These are phyloP conservation scores for Dysphania ambrosioides DNA, from an alignment of 148 eudicot species.

Conservation along the genomic window DNA sequence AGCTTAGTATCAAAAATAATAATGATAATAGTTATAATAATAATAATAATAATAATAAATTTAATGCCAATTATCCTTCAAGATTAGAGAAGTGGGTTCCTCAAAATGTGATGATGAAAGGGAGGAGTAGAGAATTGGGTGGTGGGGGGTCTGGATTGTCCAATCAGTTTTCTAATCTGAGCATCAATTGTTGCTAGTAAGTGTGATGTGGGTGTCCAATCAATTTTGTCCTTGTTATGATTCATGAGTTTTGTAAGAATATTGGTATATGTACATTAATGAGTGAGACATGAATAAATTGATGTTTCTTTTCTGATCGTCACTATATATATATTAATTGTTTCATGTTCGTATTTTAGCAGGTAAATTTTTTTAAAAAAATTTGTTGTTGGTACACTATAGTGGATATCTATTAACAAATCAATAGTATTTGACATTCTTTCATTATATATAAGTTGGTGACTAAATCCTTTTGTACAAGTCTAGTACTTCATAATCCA, in stretches of 20 bases:
- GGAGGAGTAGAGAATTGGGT: conserved; percentile 22
- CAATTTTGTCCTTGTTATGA: conserved; percentile 19
- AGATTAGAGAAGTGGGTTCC: conserved; percentile 25
- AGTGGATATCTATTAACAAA: background rate
- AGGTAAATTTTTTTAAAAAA: background rate
- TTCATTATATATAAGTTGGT: too few species aligned
- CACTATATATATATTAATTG: background rate
- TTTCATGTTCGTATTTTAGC: background rate
- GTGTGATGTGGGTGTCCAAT: background rate
- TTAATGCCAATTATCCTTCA: background rate
- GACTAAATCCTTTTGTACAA: background rate
- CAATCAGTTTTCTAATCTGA: conserved; percentile 32
- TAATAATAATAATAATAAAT: background rate
- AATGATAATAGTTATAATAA: background rate
- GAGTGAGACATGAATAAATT: background rate
- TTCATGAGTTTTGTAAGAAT: background rate
- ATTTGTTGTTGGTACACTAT: too few species aligned
- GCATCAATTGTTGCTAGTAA: conserved; percentile 30
- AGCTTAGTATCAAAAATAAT: too few species aligned
- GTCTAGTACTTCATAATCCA: background rate
- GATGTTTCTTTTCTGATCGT: background rate
- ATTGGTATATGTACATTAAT: background rate
- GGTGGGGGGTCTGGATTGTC: conserved; percentile 30
- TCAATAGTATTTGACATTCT: too few species aligned
- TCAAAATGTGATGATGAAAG: conserved; percentile 14